phyloP scores from a whole-genome alignment of 176 grass and related monocot species.

The Poa pratensis region DNA sequence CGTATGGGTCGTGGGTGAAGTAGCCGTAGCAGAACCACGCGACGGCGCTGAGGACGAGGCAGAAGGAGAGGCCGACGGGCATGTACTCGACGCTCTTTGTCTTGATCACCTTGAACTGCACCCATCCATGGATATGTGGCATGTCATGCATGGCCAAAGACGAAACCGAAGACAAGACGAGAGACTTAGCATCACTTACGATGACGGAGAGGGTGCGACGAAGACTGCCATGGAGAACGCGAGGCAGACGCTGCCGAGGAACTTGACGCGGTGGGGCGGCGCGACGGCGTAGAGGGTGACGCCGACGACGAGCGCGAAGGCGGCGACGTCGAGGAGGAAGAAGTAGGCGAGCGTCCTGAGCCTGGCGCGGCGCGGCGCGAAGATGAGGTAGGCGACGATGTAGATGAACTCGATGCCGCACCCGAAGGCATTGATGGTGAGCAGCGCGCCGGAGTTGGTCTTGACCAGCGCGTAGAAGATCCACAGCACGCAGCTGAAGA shows the following conservation, averaged over 20 bases:
- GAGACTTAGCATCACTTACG: slow-evolving; percentile 39
- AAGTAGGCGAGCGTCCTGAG: slow-evolving; percentile 59
- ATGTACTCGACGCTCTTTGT: slow-evolving; percentile 92
- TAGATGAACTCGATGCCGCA: slow-evolving; percentile 72
- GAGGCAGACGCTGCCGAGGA: slow-evolving; percentile 95
- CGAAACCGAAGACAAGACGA: not conserved
- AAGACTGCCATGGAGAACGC: slow-evolving; percentile 91
- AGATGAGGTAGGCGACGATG: slow-evolving; percentile 68
- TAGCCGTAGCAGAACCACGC: slow-evolving; percentile 78
- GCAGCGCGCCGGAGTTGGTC: slow-evolving; percentile 60
- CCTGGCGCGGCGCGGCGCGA: slow-evolving; percentile 49
- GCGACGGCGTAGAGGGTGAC: slow-evolving; percentile 47
- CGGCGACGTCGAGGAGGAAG: slow-evolving; percentile 71
- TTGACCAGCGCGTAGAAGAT: slow-evolving; percentile 90
- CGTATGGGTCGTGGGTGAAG: slow-evolving; percentile 69
- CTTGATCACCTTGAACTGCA: slow-evolving; percentile 70
- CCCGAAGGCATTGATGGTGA: slow-evolving; percentile 82
- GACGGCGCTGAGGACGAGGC: slow-evolving; percentile 77
- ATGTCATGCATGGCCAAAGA: not conserved
- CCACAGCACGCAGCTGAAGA: slow-evolving; percentile 92
- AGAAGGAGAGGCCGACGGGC: slow-evolving; percentile 76
- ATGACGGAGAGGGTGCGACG: slow-evolving; percentile 90
- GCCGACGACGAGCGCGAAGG: slow-evolving; percentile 59
- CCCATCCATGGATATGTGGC: not conserved
- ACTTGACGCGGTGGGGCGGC: slow-evolving; percentile 40